Evolutionary conservation across 2,329 filamentous ascomycete species (phyloP).

Genomic region (Fusarium sp.): DNA sequence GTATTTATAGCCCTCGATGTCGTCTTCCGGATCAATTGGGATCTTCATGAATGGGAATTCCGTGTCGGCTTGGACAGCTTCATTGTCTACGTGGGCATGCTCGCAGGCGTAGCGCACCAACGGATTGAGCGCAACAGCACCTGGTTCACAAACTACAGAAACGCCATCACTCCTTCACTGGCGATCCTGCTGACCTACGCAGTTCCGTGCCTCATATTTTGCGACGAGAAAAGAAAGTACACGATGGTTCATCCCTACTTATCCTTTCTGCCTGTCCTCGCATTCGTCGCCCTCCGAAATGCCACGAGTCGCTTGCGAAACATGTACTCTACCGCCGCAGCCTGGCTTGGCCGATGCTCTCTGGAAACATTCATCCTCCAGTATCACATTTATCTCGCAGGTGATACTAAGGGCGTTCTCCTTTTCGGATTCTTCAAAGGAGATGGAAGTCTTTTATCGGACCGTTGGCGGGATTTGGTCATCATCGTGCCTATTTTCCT

Average conservation of each 20-base stretch:
- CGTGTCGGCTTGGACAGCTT: conserved; percentile 65
- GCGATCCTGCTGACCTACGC: conserved; percentile 49
- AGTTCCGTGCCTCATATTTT: conserved; percentile 9
- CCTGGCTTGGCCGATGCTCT: conserved; percentile 67
- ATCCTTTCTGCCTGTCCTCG: conserved; percentile 65
- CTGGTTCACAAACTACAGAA: conserved; percentile 37
- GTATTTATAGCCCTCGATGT: conserved; percentile 47
- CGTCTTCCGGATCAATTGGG: conserved; percentile 62
- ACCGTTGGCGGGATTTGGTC: conserved; percentile 43
- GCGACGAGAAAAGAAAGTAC: conserved; percentile 50
- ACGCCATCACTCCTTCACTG: conserved; percentile 35
- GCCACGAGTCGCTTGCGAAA: conserved; percentile 30
- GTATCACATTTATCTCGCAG: conserved; percentile 71
- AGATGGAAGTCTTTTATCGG: conserved; percentile 38
- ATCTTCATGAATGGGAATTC: conserved; percentile 62
- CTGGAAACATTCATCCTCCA: conserved; percentile 72
- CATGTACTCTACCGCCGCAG: conserved; percentile 54
- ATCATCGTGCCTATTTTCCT: conserved; percentile 46
- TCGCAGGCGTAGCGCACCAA: conserved; percentile 49
- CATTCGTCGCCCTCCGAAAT: conserved; percentile 66
- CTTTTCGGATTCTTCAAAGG: conserved; percentile 42
- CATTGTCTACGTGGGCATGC: conserved; percentile 68
- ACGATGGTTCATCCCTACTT: conserved; percentile 65
- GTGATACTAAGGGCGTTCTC: conserved; percentile 66
- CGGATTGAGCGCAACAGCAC: conserved; percentile 28